phyloP scores from a whole-genome alignment of 805 yeast species.

The Tetrapisispora arboricola region DNA sequence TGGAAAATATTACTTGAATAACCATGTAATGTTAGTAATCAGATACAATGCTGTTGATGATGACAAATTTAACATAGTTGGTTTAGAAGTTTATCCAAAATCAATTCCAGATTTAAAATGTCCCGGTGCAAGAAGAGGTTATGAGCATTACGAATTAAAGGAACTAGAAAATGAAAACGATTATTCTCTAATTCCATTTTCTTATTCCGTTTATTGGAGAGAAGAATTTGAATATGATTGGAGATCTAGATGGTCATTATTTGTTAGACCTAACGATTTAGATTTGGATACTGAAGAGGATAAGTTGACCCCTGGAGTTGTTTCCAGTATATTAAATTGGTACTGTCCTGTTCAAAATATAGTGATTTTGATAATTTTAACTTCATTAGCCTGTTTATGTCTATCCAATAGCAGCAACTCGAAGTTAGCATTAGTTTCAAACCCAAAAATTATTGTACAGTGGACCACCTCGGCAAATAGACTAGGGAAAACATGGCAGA shows the following conservation, averaged over 20 bases:
- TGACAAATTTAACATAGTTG: constrained; percentile 55
- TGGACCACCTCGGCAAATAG: constrained; percentile 1
- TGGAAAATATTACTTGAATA: constrained; percentile 55
- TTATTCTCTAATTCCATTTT: constrained; percentile 51
- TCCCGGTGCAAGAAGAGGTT: constrained; percentile 62
- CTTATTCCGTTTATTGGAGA: constrained; percentile 83
- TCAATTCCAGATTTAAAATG: constrained; percentile 60
- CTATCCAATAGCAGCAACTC: not conserved
- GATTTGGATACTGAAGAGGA: constrained; percentile 17
- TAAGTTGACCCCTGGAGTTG: not conserved
- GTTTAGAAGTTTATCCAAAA: constrained; percentile 82
- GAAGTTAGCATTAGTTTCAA: not conserved
- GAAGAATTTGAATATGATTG: constrained; percentile 62
- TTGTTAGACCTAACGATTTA: constrained; percentile 18
- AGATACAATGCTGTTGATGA: constrained; percentile 50
- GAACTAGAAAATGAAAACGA: constrained; percentile 30
- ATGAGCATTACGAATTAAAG: constrained; percentile 44
- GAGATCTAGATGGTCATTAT: constrained; percentile 64
- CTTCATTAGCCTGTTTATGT: not conserved
- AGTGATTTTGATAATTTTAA: not conserved
- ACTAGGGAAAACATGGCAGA: constrained; percentile 1
- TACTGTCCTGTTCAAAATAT: constrained; percentile 8
- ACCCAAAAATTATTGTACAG: not conserved
- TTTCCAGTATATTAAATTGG: not conserved
- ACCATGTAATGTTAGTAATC: constrained; percentile 73